Evolutionary conservation across 331 rosid genomes (phyloP).

Genomic region (Quercus tomentella): DNA sequence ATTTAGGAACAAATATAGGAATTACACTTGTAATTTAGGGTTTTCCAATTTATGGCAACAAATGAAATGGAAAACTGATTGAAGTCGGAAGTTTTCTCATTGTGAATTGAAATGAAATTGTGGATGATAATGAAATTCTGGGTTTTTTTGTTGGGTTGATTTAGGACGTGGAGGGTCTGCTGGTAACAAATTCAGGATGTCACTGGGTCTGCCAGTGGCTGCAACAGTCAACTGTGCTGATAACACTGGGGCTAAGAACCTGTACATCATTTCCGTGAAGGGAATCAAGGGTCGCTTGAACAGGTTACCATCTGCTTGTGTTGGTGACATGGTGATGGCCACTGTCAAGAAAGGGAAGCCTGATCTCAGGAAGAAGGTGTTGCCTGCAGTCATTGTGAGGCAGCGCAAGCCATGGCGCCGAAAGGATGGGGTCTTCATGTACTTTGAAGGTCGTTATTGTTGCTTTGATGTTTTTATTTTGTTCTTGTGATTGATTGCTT

Average conservation of each 20-base stretch:
- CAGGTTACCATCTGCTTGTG: conserved; percentile 55
- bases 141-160: not conserved
- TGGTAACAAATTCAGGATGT: conserved; percentile 67
- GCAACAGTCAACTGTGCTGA: conserved; percentile 64
- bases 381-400: conserved; percentile 60
- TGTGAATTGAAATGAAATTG: not conserved
- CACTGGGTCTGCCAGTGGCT: conserved; percentile 72
- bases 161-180: conserved; percentile 71
- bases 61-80: not conserved
- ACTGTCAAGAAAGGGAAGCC: conserved; percentile 68
- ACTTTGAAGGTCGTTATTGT: conserved; percentile 37
- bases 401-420: conserved; percentile 72
- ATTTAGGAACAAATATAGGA: not conserved
- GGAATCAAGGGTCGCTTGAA: conserved; percentile 61
- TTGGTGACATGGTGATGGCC: conserved; percentile 69
- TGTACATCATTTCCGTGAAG: conserved; percentile 57
- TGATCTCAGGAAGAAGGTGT: conserved; percentile 63
- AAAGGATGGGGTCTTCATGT: conserved; percentile 65
- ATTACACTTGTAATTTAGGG: not conserved
- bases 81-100: not conserved
- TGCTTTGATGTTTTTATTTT: not conserved
- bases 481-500: not conserved
- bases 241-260: conserved; percentile 61
- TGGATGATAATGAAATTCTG: not conserved
- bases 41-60: not conserved